Percentiles rank a stretch among this genome's conserved stretches.
phyloP scores from a whole-genome alignment of 805 yeast genomes.

The Kluyveromyces lactis region DNA sequence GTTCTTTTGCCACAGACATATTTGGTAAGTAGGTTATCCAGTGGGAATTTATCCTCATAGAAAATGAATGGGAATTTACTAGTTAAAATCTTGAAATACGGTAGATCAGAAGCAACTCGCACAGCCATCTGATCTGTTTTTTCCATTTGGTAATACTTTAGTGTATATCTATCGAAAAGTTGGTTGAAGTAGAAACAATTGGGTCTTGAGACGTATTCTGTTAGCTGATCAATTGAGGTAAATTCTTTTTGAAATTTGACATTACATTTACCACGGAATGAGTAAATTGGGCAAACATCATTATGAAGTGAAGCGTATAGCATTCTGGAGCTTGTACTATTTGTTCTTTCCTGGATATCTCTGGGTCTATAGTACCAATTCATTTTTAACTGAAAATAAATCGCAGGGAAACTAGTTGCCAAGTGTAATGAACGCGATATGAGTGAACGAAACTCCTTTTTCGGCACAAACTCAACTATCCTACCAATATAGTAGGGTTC shows the following conservation, averaged over 20 bases:
- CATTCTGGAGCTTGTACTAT: slow-evolving; percentile 53
- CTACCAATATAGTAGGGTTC: slow-evolving; percentile 90
- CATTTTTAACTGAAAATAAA: slow-evolving; percentile 52
- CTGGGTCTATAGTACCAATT: slow-evolving; percentile 91
- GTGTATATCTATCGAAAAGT: slow-evolving; percentile 79
- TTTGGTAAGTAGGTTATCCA: slow-evolving; percentile 18
- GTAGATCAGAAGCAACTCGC: slow-evolving; percentile 39
- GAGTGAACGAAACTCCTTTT: slow-evolving; percentile 13
- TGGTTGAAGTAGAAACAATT: slow-evolving; percentile 78
- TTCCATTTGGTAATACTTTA: slow-evolving; percentile 70
- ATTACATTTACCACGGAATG: slow-evolving; percentile 66
- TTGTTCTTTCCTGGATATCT: slow-evolving; percentile 57
- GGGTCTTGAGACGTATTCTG: slow-evolving; percentile 45
- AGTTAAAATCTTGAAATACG: slow-evolving; percentile 52
- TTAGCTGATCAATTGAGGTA: not conserved
- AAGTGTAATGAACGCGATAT: slow-evolving; percentile 10
- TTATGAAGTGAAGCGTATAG: slow-evolving; percentile 80
- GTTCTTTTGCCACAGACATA: slow-evolving; percentile 13
- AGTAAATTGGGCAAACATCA: slow-evolving; percentile 68
- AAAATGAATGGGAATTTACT: slow-evolving; percentile 68
- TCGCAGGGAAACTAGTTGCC: slow-evolving; percentile 36
- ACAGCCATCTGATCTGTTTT: slow-evolving; percentile 51
- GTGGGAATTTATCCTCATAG: slow-evolving; percentile 43
- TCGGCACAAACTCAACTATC: slow-evolving; percentile 58
- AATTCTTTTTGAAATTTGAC: slow-evolving; percentile 67